Base-by-base conservation (phyloP, 2,329 filamentous ascomycete species). In the Plenodomus biglobosus region DNA sequence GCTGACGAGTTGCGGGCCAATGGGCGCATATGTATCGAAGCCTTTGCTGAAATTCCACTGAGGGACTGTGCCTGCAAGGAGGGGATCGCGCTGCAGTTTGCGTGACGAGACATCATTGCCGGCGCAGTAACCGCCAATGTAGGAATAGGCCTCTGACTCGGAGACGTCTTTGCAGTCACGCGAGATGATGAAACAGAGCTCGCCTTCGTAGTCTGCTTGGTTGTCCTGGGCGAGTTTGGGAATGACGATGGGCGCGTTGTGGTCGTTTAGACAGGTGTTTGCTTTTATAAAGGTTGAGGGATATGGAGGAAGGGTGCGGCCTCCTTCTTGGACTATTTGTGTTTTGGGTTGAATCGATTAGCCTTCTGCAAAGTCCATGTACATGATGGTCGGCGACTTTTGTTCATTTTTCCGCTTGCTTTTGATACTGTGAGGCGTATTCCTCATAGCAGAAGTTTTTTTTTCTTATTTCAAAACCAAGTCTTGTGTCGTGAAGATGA, bases 21-120 rank as follows among this genome's bases (percentile, higher is more conserved):
- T 46, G 0, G 81, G 82, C 0, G 78, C 78, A 53, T 73, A 83
- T 0, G 74, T 80, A 53, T 84, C 80, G 44, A 84, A 84, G 0
- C 79, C 78, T 55, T 84, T 83, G 15, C 73, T 76, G 53, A 82
- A 84, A 0, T 76, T 75, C 77, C 78, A 83, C 58, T 84, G 81
- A 0, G 80, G 80, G 0, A 83, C 77, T 0, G 67, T 72, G 0
- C 80, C 80, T 0, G 80, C 80, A 2, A 75, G 67, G 0, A 62
- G 64, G 0, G 78, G 75, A 17, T 82, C 76, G 3, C 77, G 68
- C 53, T 84, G 81, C 27, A 77, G 68, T 51, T 80, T 80, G 0
- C 81, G 75, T 0, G 75, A 74, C 0, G 77, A 79, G 1, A 85
- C 71, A 53, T 84, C 81, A 53, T 85, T 84, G 22, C 79, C 79